Conservation (phyloP, 169 alveolate genomes). For the Toxoplasma gondii region DNA sequence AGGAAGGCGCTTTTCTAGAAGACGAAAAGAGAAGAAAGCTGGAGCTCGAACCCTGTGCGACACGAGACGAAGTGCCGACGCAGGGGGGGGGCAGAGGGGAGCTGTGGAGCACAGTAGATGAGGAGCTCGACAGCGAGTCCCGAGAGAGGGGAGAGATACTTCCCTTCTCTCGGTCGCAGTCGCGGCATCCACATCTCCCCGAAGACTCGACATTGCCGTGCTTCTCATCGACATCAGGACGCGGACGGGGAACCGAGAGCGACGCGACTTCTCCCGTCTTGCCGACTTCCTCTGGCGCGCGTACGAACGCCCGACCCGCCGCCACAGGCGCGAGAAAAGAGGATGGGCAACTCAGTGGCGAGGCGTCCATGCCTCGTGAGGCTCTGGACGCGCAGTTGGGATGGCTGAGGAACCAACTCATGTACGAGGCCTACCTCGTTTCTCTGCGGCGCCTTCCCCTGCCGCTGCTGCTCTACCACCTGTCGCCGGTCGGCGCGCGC, state of each 20-base stretch:
- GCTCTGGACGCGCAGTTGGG: background rate
- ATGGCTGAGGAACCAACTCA: slow-evolving; percentile 48
- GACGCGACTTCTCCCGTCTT: background rate
- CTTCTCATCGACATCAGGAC: slow-evolving; percentile 25
- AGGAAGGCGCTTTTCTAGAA: slow-evolving; percentile 22
- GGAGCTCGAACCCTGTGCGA: background rate
- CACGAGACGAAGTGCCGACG: background rate
- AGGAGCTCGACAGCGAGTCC: background rate
- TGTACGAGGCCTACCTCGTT: slow-evolving; percentile 40
- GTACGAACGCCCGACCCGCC: no score
- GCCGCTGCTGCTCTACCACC: background rate
- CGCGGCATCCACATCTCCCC: slow-evolving; percentile 57
- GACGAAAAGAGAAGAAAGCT: slow-evolving; percentile 4
- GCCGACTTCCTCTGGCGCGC: background rate
- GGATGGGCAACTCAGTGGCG: no score
- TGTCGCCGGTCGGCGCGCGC: background rate
- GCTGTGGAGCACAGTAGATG: slow-evolving; percentile 51
- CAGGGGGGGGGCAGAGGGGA: slow-evolving; percentile 72
- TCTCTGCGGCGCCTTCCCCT: slow-evolving; percentile 49
- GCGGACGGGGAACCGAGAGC: slow-evolving; percentile 29
- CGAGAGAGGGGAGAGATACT: background rate
- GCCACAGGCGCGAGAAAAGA: no score
- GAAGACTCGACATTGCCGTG: slow-evolving; percentile 62
- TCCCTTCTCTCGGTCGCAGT: background rate
- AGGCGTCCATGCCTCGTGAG: background rate